These are phyloP conservation scores for Eutrema salsugineum DNA, from an alignment of 441 rosid genomes.

Conservation along the genomic window DNA sequence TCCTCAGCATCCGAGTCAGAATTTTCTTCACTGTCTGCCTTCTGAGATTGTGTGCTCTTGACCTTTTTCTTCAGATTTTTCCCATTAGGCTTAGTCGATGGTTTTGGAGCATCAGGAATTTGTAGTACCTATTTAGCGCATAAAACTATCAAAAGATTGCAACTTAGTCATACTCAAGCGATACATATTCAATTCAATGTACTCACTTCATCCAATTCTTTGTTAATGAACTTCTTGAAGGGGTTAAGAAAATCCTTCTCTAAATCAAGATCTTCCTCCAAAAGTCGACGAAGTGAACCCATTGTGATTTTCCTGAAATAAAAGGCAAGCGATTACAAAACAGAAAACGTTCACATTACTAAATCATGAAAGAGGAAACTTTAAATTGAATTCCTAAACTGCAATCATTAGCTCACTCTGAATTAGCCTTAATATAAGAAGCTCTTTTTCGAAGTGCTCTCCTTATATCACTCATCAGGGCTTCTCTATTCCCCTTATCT, in stretches of 20 bases:
- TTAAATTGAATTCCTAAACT: neutral
- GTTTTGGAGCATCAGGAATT: slow-evolving; percentile 46
- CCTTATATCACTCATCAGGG: slow-evolving; percentile 40
- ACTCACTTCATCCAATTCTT: slow-evolving; percentile 65
- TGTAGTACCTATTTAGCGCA: slow-evolving; percentile 45
- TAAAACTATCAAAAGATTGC: slow-evolving; percentile 22
- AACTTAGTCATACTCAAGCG: neutral
- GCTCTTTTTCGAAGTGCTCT: slow-evolving; percentile 60
- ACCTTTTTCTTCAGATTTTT: slow-evolving; percentile 39
- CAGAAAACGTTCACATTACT: neutral
- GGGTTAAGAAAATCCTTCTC: slow-evolving; percentile 64
- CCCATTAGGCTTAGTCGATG: slow-evolving; percentile 34
- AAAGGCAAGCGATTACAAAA: slow-evolving; percentile 13
- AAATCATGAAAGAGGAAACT: neutral
- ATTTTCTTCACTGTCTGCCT: slow-evolving; percentile 30
- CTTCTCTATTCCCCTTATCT: slow-evolving; percentile 37
- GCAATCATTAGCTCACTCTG: slow-evolving; percentile 51
- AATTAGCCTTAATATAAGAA: slow-evolving; percentile 57
- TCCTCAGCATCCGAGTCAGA: slow-evolving; percentile 42
- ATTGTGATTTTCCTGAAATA: slow-evolving; percentile 59
- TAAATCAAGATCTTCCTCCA: slow-evolving; percentile 82
- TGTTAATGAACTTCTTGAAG: slow-evolving; percentile 59
- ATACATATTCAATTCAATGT: slow-evolving; percentile 10
- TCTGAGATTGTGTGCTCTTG: slow-evolving; percentile 40
- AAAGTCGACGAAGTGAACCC: slow-evolving; percentile 76